Evolutionary conservation across 169 alveolate genomes (phyloP).

Genomic region (Plasmodium inui): DNA sequence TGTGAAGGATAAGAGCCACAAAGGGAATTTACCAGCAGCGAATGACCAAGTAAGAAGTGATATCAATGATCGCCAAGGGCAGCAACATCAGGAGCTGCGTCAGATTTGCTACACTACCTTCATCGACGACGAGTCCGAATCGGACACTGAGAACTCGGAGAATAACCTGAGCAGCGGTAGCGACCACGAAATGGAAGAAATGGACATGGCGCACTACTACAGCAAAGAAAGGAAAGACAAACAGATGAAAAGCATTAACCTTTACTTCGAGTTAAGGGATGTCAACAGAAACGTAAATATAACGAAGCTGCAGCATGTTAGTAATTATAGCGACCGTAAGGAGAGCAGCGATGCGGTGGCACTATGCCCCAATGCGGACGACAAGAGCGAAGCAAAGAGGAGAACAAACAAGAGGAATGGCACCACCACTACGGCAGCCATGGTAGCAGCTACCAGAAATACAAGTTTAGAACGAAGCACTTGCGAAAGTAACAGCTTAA

Average conservation of each 20-base stretch:
- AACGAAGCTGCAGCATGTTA: conserved; percentile 18
- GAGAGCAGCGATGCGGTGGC: not conserved
- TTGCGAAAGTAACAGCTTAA: conserved; percentile 16
- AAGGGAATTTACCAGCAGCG: not conserved
- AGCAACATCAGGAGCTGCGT: not conserved
- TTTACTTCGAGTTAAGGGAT: conserved; percentile 37
- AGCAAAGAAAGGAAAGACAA: not conserved
- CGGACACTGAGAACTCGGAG: conserved; percentile 2
- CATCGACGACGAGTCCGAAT: conserved; percentile 3
- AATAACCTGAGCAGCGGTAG: not conserved
- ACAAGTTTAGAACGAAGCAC: conserved; percentile 30
- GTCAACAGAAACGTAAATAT: conserved; percentile 14
- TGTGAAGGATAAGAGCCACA: not conserved
- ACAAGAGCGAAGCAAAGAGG: conserved; percentile 6
- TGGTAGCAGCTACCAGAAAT: conserved; percentile 13
- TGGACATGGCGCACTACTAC: not conserved
- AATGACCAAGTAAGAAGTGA: not conserved
- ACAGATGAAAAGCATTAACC: conserved; percentile 21
- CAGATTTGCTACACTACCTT: conserved; percentile 1
- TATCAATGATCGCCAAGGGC: not conserved
- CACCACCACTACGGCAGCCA: conserved; percentile 38
- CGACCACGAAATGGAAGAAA: not conserved
- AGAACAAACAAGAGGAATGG: conserved; percentile 4
- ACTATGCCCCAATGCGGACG: not conserved
- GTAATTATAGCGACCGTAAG: not conserved